Percentiles rank a stretch among this genome's conserved stretches.
phyloP scores from a whole-genome alignment of 768 basidiomycete species.

The Pisolithus orientalis region DNA sequence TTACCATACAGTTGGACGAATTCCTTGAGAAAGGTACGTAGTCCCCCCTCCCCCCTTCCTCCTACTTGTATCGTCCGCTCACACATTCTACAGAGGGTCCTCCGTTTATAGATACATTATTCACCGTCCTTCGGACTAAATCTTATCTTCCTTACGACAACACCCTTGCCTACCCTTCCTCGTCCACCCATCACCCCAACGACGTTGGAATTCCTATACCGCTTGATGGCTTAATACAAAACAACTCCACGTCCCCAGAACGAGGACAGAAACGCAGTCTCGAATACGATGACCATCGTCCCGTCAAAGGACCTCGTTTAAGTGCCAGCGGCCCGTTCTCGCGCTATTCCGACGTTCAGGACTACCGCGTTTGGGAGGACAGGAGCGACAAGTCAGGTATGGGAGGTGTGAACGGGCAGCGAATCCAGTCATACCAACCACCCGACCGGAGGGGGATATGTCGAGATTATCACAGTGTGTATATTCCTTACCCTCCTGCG shows the following conservation, averaged over 20 bases:
- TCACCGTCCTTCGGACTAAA: conserved; percentile 78
- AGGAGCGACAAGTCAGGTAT: conserved; percentile 14
- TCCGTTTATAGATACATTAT: conserved; percentile 79
- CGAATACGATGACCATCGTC: conserved; percentile 58
- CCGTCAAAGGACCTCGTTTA: conserved; percentile 69
- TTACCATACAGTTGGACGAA: conserved; percentile 75
- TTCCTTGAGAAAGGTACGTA: conserved; percentile 84
- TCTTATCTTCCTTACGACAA: conserved; percentile 75
- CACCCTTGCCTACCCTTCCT: conserved; percentile 29
- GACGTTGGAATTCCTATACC: conserved; percentile 80
- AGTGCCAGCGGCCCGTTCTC: conserved; percentile 60
- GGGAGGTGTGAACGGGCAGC: conserved; percentile 36
- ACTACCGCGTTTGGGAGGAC: conserved; percentile 33
- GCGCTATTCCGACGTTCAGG: conserved; percentile 46
- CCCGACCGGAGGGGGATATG: conserved; percentile 76
- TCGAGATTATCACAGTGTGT: conserved; percentile 89
- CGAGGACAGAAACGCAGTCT: conserved; percentile 61
- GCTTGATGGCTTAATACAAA: conserved; percentile 54
- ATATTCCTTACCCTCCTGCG: background rate
- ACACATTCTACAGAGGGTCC: conserved; percentile 44
- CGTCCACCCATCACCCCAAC: conserved; percentile 30
- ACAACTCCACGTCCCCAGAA: conserved; percentile 40
- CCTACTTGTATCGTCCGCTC: conserved; percentile 7
- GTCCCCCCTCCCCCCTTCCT: background rate
- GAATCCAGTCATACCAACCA: conserved; percentile 57